Evolutionary conservation across 345 rosid species (phyloP).

Genomic region (Noccaea bulbosa): DNA sequence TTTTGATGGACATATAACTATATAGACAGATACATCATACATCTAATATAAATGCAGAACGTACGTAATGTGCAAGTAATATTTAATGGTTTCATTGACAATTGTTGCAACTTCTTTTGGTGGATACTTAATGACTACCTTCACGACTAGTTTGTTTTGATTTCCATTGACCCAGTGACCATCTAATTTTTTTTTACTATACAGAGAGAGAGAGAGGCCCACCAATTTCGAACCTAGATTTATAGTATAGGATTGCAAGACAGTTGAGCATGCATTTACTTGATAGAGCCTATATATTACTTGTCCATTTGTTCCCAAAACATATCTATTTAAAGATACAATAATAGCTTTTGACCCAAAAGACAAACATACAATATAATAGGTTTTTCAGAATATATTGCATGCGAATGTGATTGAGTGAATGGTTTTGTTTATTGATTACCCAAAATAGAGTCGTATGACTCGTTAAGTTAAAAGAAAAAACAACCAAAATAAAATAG

Average conservation of each 20-base stretch:
- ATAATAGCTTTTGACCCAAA: no score
- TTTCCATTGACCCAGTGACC: conserved; percentile 4
- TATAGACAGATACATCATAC: background rate
- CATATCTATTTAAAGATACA: no score
- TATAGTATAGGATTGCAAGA: background rate
- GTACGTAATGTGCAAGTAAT: conserved; percentile 18
- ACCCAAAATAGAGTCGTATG: background rate
- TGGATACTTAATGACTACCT: background rate
- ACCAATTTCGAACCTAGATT: background rate
- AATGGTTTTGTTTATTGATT: background rate
- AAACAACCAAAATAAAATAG: background rate
- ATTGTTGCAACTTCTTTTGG: background rate
- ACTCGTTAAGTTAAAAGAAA: background rate
- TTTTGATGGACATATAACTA: background rate
- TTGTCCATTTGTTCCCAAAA: background rate
- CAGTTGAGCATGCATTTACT: background rate
- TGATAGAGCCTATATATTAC: background rate
- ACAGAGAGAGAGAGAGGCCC: background rate
- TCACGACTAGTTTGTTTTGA: background rate
- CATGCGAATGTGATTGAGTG: background rate
- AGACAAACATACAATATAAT: no score
- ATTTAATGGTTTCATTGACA: conserved; percentile 33
- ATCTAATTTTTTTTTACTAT: background rate
- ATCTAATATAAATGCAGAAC: conserved; percentile 21
- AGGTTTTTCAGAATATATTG: background rate